A percentile compares a stretch with the other conserved stretches of the same genome.
Conservation (phyloP, 257 asterid species). For the Primulina tabacum region DNA sequence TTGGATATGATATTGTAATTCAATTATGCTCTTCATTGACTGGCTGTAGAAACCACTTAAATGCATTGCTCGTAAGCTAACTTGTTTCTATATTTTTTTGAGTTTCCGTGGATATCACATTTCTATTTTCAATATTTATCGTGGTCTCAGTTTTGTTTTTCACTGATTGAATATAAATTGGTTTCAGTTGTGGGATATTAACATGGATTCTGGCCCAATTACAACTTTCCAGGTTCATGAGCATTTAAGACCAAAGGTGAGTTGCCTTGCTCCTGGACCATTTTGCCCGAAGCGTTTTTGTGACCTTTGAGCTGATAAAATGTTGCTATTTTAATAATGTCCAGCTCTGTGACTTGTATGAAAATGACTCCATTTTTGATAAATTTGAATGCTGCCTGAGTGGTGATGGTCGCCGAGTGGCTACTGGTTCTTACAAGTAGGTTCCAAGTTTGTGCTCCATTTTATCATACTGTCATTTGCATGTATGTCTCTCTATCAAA, state of each 20-base stretch:
- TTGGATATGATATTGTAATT: conserved; percentile 9
- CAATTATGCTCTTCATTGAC: neutral
- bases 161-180: conserved; percentile 19
- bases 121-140: conserved; percentile 1
- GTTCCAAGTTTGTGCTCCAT: conserved; percentile 13
- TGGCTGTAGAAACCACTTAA: neutral
- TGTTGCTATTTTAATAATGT: conserved; percentile 20
- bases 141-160: conserved; percentile 13
- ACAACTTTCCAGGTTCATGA: conserved; percentile 96
- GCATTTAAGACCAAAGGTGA: conserved; percentile 93
- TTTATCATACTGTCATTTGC: neutral
- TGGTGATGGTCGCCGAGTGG: conserved; percentile 88
- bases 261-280: conserved; percentile 14
- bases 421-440: conserved; percentile 99
- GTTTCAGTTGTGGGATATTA: conserved; percentile 95
- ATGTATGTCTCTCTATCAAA: conserved; percentile 7
- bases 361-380: conserved; percentile 94
- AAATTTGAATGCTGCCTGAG: conserved; percentile 98
- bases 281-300: conserved; percentile 11
- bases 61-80: conserved; percentile 15
- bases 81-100: conserved; percentile 10
- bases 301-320: conserved; percentile 32
- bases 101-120: conserved; percentile 1
- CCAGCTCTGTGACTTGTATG: conserved; percentile 89
- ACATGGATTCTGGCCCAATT: conserved; percentile 99